phyloP scores from a whole-genome alignment of 768 basidiomycete genomes.

The Naganishia friedmannii region DNA sequence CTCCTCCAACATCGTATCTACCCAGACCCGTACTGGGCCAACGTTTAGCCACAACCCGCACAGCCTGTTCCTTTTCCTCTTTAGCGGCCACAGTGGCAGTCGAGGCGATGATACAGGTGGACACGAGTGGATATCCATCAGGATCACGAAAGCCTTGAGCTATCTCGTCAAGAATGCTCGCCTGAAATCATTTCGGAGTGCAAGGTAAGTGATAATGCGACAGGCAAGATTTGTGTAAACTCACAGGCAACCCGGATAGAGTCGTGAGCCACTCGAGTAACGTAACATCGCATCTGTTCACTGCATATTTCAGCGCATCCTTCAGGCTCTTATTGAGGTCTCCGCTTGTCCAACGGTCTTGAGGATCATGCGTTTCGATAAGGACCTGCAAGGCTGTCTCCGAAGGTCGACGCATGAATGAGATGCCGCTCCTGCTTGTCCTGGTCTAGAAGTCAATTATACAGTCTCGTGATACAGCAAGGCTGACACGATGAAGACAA shows the following conservation, averaged over 20 bases:
- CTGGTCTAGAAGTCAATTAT: neutral
- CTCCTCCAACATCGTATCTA: neutral
- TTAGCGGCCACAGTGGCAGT: conserved; percentile 61
- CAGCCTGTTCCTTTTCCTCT: conserved; percentile 85
- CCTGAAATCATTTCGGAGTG: conserved; percentile 25
- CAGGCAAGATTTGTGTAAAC: conserved; percentile 9
- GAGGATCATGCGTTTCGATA: neutral
- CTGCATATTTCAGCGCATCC: conserved; percentile 40
- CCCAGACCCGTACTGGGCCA: conserved; percentile 33
- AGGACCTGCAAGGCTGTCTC: neutral
- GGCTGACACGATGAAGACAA: neutral
- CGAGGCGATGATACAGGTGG: conserved; percentile 53
- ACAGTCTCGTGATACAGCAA: neutral
- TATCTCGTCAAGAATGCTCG: conserved; percentile 36
- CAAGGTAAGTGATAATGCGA: neutral
- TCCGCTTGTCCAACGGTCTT: neutral
- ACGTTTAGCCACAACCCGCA: conserved; percentile 66
- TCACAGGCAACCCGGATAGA: conserved; percentile 40
- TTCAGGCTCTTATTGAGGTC: conserved; percentile 1
- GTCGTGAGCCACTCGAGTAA: conserved; percentile 40
- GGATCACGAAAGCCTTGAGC: conserved; percentile 64
- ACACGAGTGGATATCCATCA: conserved; percentile 66
- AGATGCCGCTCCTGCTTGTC: neutral
- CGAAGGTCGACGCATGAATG: conserved; percentile 20
- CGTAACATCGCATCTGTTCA: conserved; percentile 38